These are phyloP conservation scores for Curvularia sp. DNA, from an alignment of 2,329 filamentous ascomycete genomes.

Conservation along the genomic window DNA sequence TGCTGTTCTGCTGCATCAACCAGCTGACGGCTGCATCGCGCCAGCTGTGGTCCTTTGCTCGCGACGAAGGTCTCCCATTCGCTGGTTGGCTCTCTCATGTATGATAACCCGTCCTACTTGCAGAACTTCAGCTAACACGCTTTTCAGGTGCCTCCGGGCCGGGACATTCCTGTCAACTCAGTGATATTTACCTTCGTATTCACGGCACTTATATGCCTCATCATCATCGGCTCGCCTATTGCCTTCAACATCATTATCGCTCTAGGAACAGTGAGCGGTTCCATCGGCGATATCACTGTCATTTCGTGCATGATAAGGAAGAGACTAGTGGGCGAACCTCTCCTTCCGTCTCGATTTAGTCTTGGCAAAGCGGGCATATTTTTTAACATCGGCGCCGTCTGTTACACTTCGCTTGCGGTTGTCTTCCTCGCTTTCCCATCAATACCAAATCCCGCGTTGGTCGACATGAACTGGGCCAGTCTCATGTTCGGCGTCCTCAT, in stretches of 20 bases:
- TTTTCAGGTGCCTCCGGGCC: constrained; percentile 20
- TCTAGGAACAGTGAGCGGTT: constrained; percentile 9
- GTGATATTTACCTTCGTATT: constrained; percentile 25
- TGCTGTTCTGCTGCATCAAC: constrained; percentile 9
- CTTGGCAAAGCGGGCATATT: constrained; percentile 53
- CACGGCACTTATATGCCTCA: constrained; percentile 29
- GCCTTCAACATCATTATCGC: constrained; percentile 32
- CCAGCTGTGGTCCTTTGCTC: constrained; percentile 39
- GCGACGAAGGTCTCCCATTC: constrained; percentile 35
- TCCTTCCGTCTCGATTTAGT: constrained; percentile 54
- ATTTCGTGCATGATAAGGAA: constrained; percentile 55
- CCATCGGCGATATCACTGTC: constrained; percentile 42
- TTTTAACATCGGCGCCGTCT: constrained; percentile 51
- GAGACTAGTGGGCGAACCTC: constrained; percentile 50
- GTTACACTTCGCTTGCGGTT: constrained; percentile 50
- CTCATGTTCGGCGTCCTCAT: constrained; percentile 53
- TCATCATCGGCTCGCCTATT: constrained; percentile 35
- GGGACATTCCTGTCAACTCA: constrained; percentile 35
- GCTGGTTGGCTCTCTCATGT: constrained; percentile 24
- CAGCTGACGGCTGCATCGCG: constrained; percentile 30
- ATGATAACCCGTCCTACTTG: not conserved
- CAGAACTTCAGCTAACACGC: not conserved
- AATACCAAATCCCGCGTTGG: constrained; percentile 7
- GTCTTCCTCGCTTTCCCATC: constrained; percentile 54
- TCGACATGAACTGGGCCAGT: constrained; percentile 56